Evolutionary conservation across 73 alveolate genomes (phyloP), one percentile per base, ranked within the genome.

Genomic region (Tetrahymena borealis): DNA sequence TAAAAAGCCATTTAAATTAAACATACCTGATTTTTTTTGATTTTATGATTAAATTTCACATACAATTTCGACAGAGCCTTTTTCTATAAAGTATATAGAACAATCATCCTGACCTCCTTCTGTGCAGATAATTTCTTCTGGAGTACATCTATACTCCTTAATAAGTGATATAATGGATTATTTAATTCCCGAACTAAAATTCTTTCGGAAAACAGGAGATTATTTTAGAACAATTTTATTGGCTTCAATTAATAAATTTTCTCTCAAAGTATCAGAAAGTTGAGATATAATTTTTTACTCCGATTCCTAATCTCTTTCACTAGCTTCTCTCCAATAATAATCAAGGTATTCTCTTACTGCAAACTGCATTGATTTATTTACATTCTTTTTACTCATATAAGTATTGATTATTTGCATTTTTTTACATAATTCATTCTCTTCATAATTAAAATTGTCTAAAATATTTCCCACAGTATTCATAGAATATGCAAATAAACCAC

Each of bases 321-420:
- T 91, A 31, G 90, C 95, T 39, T 92, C 95, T 43, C 90, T 92
- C 95, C 95, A 92, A 79, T 91, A 38, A 40, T 60, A 92, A 85
- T 90, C 90, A 12, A 92, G 40, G 32, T 92, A 92, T 39, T 92
- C 95, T 37, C 93, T 92, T 9, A 92, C 78, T 36, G 60, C 78
- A 32, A 78, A 39, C 39, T 92, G 39, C 79, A 92, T 39, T 31
- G 36, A 33, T 33, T 42, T 79, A 4, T 79, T 91, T 7, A 92
- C 40, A 20, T 79, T 78, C 32, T 91, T 92, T 92, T 79, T n/a
- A 78, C 90, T 79, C 93, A 92, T 78, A 92, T 92, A 92, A 38
- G 43, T 11, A 85, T 92, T 92, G 33, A 92, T 92, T 0, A 92
- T 91, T 39, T 91, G 43, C 39, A 92, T 78, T 41, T 92, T 92